Evolutionary conservation across 192 early-diverging fungal genomes (phyloP).

Genomic region (Coemansia sp.): DNA sequence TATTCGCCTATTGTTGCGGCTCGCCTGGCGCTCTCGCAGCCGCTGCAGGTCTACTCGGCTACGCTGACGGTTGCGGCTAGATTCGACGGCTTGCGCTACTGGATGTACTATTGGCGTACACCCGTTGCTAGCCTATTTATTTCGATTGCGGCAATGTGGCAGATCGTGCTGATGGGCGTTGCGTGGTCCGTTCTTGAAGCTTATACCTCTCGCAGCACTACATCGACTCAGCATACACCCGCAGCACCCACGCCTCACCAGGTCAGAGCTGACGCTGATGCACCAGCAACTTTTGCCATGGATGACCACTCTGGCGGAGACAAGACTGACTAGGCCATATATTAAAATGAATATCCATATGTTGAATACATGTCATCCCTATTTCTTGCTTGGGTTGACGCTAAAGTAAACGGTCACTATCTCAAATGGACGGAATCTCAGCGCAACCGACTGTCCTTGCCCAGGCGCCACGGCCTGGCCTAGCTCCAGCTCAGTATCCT

Average conservation of each 20-base stretch:
- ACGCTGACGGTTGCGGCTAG: slow-evolving; percentile 58
- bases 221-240: background rate
- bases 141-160: slow-evolving; percentile 60
- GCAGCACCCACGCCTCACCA: background rate
- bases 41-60: slow-evolving; percentile 62
- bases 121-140: slow-evolving; percentile 67
- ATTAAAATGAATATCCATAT: background rate
- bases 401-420: slow-evolving; percentile 31
- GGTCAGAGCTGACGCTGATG: background rate
- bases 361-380: background rate
- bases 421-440: slow-evolving; percentile 45
- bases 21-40: slow-evolving; percentile 55
- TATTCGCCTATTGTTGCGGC: slow-evolving; percentile 59
- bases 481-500: slow-evolving; percentile 7
- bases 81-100: slow-evolving; percentile 73
- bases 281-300: background rate
- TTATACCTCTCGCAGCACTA: slow-evolving; percentile 22
- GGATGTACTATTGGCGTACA: slow-evolving; percentile 75
- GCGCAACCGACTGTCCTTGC: slow-evolving; percentile 9
- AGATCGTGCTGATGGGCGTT: slow-evolving; percentile 42
- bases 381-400: background rate
- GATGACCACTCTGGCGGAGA: background rate
- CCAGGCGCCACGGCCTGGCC: background rate
- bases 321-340: background rate
- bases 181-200: slow-evolving; percentile 54